phyloP scores from a whole-genome alignment of 176 grass and related monocot genomes.

The Triticum monococcum region DNA sequence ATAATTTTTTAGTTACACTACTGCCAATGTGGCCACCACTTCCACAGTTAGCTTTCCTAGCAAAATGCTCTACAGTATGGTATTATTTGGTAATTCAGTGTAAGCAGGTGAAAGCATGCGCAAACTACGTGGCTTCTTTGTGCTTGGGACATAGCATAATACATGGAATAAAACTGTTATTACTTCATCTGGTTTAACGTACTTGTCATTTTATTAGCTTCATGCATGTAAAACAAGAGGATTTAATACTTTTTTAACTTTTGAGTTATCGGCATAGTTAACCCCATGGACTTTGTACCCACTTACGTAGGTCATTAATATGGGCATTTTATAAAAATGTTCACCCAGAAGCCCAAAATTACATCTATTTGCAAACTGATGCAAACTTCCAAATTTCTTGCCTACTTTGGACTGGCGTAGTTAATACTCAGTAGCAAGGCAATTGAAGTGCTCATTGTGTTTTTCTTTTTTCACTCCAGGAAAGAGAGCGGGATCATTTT shows the following conservation, averaged over 20 bases:
- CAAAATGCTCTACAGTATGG: too few species aligned
- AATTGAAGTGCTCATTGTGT: not conserved
- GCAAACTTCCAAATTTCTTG: not conserved
- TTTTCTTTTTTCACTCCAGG: conserved; percentile 48
- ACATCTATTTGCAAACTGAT: not conserved
- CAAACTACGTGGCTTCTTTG: not conserved
- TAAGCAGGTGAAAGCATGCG: not conserved
- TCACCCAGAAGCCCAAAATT: not conserved
- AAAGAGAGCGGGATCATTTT: conserved; percentile 97
- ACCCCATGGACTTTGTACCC: not conserved
- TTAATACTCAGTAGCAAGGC: conserved; percentile 7
- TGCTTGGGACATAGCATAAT: not conserved
- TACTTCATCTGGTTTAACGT: not conserved
- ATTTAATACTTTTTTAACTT: not conserved
- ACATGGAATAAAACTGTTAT: not conserved
- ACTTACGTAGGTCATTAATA: not conserved
- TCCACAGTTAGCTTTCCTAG: not conserved
- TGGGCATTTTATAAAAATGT: conserved; percentile 2
- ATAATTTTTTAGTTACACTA: not conserved
- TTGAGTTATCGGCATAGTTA: not conserved
- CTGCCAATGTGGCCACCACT: not conserved
- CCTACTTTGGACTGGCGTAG: conserved; percentile 18
- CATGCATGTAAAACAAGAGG: conserved; percentile 3
- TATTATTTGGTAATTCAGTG: not conserved
- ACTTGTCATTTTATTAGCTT: not conserved